These are phyloP conservation scores for Salix exigua DNA, from an alignment of 345 rosid genomes.

Conservation along the genomic window DNA sequence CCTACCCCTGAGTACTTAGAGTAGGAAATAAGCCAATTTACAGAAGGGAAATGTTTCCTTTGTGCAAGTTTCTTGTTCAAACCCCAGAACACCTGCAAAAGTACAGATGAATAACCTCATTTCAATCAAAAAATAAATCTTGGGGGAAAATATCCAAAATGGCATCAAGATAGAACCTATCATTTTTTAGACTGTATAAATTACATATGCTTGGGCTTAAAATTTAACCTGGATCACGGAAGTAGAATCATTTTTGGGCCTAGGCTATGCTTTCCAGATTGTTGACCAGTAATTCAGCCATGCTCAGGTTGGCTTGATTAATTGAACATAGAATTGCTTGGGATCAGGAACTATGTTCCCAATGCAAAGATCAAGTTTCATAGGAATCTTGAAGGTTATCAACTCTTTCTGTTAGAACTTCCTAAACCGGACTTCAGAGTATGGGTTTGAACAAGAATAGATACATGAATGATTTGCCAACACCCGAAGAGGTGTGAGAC, in stretches of 20 bases:
- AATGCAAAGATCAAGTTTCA: no score
- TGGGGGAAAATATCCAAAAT: background rate
- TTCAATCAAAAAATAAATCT: background rate
- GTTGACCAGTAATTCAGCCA: background rate
- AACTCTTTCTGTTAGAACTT: no score
- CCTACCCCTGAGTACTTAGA: conserved; percentile 91
- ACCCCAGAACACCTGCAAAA: conserved; percentile 98
- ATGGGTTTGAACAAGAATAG: no score
- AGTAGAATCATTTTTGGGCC: background rate
- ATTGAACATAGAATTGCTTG: background rate
- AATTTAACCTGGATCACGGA: background rate
- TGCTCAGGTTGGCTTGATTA: background rate
- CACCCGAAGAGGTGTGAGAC: no score
- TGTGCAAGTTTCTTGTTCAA: conserved; percentile 99
- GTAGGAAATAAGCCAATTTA: conserved; percentile 98
- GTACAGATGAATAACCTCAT: background rate
- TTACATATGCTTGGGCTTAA: background rate
- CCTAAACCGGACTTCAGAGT: no score
- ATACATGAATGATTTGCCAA: no score
- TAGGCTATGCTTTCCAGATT: background rate
- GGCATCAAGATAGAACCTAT: background rate
- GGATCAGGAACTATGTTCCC: no score
- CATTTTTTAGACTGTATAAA: background rate
- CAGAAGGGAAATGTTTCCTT: conserved; percentile 99
- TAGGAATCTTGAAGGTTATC: no score